Conservation (phyloP, 768 basidiomycete species). For the Mrakia frigida region DNA sequence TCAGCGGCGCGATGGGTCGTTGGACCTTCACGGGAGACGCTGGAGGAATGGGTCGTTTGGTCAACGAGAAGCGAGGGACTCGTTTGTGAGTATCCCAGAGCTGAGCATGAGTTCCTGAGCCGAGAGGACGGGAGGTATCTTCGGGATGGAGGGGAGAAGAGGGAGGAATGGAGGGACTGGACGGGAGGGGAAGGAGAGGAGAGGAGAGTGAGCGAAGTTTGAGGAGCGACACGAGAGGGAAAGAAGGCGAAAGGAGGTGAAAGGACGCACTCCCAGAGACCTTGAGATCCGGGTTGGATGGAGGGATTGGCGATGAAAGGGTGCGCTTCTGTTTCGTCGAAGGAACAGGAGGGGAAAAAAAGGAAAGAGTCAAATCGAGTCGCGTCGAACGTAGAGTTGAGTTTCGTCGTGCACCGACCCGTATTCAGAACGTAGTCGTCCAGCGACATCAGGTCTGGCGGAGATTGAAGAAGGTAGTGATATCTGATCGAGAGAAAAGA, state of each 20-base stretch:
- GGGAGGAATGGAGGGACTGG: neutral
- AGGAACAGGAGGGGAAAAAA: too few species aligned
- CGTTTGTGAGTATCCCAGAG: neutral
- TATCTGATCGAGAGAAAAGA: slow-evolving; percentile 32
- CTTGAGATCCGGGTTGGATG: slow-evolving; percentile 36
- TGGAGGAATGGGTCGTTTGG: too few species aligned
- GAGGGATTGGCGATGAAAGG: slow-evolving; percentile 39
- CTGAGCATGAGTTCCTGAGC: neutral
- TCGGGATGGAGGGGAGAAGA: neutral
- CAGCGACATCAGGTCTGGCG: slow-evolving; percentile 42
- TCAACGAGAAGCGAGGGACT: neutral
- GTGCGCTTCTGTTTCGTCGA: slow-evolving; percentile 40
- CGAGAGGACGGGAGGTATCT: neutral
- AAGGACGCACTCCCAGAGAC: slow-evolving; percentile 37
- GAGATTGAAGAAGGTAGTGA: slow-evolving; percentile 44
- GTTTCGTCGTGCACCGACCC: slow-evolving; percentile 33
- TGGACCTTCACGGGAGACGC: neutral
- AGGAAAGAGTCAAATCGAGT: neutral
- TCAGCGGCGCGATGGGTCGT: neutral
- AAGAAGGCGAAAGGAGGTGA: neutral
- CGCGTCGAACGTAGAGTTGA: neutral
- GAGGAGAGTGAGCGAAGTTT: neutral
- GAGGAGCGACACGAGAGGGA: neutral
- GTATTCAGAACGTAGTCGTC: slow-evolving; percentile 46
- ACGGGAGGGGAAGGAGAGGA: neutral